phyloP scores from a whole-genome alignment of 1,284 basidiomycete genomes.

The Lignosus rhinocerotis region DNA sequence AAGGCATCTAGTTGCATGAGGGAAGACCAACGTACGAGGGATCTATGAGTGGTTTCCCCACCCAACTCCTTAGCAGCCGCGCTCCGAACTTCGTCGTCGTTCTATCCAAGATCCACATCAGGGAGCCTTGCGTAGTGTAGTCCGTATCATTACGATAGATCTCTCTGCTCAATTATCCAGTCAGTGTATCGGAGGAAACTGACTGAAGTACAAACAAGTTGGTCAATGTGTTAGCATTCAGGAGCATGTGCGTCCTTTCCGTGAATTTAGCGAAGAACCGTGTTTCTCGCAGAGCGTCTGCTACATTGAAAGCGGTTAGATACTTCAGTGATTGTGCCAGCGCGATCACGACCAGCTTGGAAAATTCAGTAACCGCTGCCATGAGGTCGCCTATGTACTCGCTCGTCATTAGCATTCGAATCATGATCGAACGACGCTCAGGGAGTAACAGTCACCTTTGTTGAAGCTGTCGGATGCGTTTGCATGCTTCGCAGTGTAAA shows the following conservation, averaged over 20 bases:
- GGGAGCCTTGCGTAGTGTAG: slow-evolving; percentile 69
- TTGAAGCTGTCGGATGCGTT: slow-evolving; percentile 49
- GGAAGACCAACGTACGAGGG: slow-evolving; percentile 48
- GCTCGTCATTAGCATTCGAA: neutral
- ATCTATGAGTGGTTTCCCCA: slow-evolving; percentile 83
- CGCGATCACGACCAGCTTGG: slow-evolving; percentile 72
- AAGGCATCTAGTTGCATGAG: neutral
- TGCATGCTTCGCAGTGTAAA: slow-evolving; percentile 61
- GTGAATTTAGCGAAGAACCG: slow-evolving; percentile 82
- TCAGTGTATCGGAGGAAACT: neutral
- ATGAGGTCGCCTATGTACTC: slow-evolving; percentile 41
- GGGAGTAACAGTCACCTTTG: slow-evolving; percentile 39
- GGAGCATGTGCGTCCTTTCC: slow-evolving; percentile 81
- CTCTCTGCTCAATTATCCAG: slow-evolving; percentile 47
- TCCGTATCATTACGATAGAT: slow-evolving; percentile 92
- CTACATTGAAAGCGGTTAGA: slow-evolving; percentile 75
- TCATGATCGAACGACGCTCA: neutral
- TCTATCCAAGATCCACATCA: slow-evolving; percentile 86
- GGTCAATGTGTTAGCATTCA: slow-evolving; percentile 85
- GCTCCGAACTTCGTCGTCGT: slow-evolving; percentile 90
- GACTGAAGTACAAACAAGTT: slow-evolving; percentile 59
- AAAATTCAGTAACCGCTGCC: slow-evolving; percentile 71
- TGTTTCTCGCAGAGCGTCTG: slow-evolving; percentile 73
- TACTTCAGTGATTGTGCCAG: slow-evolving; percentile 80
- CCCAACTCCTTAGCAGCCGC: slow-evolving; percentile 82